These are phyloP conservation scores for Acanthamoeba divionensis DNA, from an alignment of 208 protist species.

Conservation along the genomic window DNA sequence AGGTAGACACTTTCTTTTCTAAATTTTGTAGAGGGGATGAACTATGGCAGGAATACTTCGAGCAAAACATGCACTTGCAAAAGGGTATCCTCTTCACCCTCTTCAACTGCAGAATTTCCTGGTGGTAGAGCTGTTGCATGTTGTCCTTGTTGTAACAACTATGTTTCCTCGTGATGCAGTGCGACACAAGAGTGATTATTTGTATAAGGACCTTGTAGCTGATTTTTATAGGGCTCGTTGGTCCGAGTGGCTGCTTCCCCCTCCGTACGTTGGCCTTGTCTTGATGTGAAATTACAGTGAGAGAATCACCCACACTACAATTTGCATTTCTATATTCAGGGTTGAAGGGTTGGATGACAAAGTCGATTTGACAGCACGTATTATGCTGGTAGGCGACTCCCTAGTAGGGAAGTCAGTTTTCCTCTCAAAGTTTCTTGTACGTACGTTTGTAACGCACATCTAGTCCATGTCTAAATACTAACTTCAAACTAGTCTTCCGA, in stretches of 20 bases:
- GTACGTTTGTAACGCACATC: not conserved
- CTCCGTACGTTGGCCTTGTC: not conserved
- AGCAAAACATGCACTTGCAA: not conserved
- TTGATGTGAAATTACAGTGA: not conserved
- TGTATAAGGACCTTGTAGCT: constrained; percentile 36
- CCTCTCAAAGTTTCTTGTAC: constrained; percentile 27
- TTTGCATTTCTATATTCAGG: not conserved
- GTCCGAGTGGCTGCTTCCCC: not conserved
- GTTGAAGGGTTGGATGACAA: not conserved
- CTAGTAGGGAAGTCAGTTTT: not conserved
- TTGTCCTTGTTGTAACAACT: not conserved
- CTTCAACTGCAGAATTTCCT: not conserved
- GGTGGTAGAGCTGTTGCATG: not conserved
- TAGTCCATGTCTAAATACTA: not conserved
- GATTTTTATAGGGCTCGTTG: constrained; percentile 7
- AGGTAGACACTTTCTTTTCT: not conserved
- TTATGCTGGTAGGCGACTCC: not conserved
- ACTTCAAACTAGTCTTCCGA: not conserved
- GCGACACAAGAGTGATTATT: constrained; percentile 5
- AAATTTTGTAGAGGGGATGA: not conserved
- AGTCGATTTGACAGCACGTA: not conserved
- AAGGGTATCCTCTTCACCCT: not conserved
- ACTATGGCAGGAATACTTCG: constrained; percentile 19
- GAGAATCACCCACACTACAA: not conserved
- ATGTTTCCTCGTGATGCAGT: not conserved